phyloP scores from a whole-genome alignment of 306 rosid genomes.

The Betula pendula region DNA sequence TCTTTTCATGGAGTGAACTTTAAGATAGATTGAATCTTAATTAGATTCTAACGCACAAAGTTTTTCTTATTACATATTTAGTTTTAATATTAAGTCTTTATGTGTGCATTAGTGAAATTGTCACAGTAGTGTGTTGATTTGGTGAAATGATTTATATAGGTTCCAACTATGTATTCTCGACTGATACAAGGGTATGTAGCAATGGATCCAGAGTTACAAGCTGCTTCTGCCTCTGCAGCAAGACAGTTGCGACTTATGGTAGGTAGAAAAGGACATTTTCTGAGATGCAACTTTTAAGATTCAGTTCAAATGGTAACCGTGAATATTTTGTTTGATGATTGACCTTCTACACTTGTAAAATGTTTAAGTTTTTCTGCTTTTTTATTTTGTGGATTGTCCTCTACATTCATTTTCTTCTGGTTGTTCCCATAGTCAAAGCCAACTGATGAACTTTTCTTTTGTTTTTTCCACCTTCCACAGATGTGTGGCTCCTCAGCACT shows the following conservation, averaged over 20 bases:
- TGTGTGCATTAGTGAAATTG: slow-evolving; percentile 1
- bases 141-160: slow-evolving; percentile 49
- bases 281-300: neutral
- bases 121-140: slow-evolving; percentile 16
- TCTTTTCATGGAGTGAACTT: neutral
- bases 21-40: neutral
- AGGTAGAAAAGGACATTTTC: slow-evolving; percentile 25
- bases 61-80: neutral
- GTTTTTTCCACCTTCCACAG: slow-evolving; percentile 33
- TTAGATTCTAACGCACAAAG: neutral
- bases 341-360: neutral
- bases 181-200: slow-evolving; percentile 83
- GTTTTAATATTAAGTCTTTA: neutral
- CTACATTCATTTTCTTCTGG: slow-evolving; percentile 14
- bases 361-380: neutral
- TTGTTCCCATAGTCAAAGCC: slow-evolving; percentile 4
- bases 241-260: slow-evolving; percentile 94
- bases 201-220: slow-evolving; percentile 76
- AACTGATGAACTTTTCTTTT: slow-evolving; percentile 19
- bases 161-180: slow-evolving; percentile 86
- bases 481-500: slow-evolving; percentile 99
- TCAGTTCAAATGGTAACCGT: neutral
- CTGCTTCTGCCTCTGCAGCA: slow-evolving; percentile 74
- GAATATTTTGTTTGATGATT: neutral
- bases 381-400: slow-evolving; percentile 10